Base-by-base conservation (phyloP, 2,329 filamentous ascomycete genomes). In the Talaromyces verruculosus region DNA sequence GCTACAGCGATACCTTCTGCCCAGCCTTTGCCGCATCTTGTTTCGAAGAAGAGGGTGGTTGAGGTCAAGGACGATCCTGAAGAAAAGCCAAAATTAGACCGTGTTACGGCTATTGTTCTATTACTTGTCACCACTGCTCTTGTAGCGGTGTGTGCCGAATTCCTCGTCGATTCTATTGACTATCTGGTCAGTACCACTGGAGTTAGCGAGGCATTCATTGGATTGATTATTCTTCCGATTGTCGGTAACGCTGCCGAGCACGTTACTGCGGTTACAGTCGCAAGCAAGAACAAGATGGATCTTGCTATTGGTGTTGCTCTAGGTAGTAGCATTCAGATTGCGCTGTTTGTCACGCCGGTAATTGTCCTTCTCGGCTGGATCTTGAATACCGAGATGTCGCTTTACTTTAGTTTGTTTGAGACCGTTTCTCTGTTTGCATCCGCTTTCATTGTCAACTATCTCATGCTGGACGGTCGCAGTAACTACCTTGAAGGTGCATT, bases 391-490 rank as follows among this genome's bases (percentile, higher is more conserved):
- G 83, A 88, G n/a, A 91, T 91, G 88, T 86, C 89, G 33, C 84
- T 96, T 39, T 93, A 94, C 81, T 96, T 96, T 77, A 92, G 92
- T 67, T 84, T 92, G 59, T 96, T 96, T 78, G 92, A 96, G 84
- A 96, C 92, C 0, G 90, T 95, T 25, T 91, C 90, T 65, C 85
- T 96, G 72, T 96, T 96, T 77, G 87, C 94, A 61, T 91, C 88
- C 61, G 89, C 92, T 7, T 88, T 96, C 69, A 92, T 96, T 68
- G 91, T 94, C 78, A 95, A 94, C 79, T 96, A 95, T 75, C 80
- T 96, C 67, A 92, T 96, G 59, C 82, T 94, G 67, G 92, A 96
- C 73, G 92, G 92, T 11, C 86, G 92, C 75, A 92, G 89, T 75
- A 96, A 96, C 75, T 96, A 95, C 72, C 85, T 96, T 13, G 92